phyloP scores from a whole-genome alignment of 2,329 filamentous ascomycete species.

The Ophiostoma perfectum region DNA sequence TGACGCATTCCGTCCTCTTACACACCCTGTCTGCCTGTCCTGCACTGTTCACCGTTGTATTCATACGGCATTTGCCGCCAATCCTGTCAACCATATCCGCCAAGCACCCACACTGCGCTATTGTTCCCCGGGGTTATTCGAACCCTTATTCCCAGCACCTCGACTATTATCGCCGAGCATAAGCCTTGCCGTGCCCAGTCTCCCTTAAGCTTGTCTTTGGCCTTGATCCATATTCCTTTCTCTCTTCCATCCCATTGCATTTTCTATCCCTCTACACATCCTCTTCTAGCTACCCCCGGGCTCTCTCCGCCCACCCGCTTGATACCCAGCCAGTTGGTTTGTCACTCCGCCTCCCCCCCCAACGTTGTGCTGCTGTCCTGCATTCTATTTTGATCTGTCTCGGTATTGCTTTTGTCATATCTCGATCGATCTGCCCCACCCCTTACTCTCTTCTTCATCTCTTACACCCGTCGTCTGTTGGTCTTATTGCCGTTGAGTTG shows the following conservation, averaged over 20 bases:
- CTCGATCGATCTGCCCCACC: not conserved
- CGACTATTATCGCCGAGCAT: conserved; percentile 14
- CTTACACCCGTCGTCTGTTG: not conserved
- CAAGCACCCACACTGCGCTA: not conserved
- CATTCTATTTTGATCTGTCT: not conserved
- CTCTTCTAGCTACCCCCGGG: not conserved
- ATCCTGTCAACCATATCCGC: not conserved
- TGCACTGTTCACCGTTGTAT: conserved; percentile 10
- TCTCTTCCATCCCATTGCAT: not conserved
- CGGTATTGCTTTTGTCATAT: not conserved
- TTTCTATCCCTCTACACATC: not conserved
- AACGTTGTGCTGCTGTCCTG: not conserved
- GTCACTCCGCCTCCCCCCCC: not conserved
- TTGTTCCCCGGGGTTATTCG: conserved; percentile 20
- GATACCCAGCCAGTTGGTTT: not conserved
- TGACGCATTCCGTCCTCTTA: not conserved
- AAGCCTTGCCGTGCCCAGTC: not conserved
- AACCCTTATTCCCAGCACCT: conserved; percentile 13
- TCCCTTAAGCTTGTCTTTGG: not conserved
- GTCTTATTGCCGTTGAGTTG: conserved; percentile 4
- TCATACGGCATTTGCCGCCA: conserved; percentile 19
- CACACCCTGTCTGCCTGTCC: not conserved
- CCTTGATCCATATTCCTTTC: conserved; percentile 2
- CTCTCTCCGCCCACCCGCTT: not conserved
- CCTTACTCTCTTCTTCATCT: not conserved